Conservation (phyloP, 495 filamentous ascomycete species). For the Pseudomonodictys pantanalensis region DNA sequence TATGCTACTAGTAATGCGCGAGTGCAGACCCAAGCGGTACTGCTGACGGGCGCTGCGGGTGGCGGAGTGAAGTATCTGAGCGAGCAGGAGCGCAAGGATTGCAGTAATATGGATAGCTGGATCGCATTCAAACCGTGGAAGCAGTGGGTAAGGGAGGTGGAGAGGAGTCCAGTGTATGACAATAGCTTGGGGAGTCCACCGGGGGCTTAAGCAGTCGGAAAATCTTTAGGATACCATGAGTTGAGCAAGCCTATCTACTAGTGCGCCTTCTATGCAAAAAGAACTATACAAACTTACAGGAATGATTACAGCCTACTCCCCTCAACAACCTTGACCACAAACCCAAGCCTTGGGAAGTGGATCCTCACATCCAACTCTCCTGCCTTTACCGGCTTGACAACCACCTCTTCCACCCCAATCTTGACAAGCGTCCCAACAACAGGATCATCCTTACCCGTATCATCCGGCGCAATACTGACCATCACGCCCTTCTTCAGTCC, state of each 20-base stretch:
- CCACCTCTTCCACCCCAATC: conserved; percentile 38
- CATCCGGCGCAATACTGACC: conserved; percentile 39
- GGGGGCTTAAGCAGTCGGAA: background rate
- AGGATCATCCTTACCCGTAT: conserved; percentile 37
- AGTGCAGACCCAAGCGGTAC: conserved; percentile 34
- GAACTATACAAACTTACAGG: too few species aligned
- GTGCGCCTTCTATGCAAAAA: too few species aligned
- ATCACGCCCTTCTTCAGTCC: conserved; percentile 31
- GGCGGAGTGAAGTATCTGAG: conserved; percentile 35
- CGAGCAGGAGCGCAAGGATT: conserved; percentile 32
- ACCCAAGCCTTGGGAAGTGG: conserved; percentile 41
- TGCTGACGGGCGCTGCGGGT: conserved; percentile 28
- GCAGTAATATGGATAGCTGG: conserved; percentile 22
- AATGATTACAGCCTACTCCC: background rate
- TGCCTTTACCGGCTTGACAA: conserved; percentile 32
- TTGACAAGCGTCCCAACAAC: conserved; percentile 33
- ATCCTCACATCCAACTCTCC: conserved; percentile 31
- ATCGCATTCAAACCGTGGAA: conserved; percentile 32
- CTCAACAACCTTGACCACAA: conserved; percentile 28
- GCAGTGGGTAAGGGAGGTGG: conserved; percentile 37
- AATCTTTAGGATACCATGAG: too few species aligned
- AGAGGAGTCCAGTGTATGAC: conserved; percentile 28
- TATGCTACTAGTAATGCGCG: conserved; percentile 35
- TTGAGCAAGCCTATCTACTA: too few species aligned
- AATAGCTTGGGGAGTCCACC: conserved; percentile 25